phyloP scores from a whole-genome alignment of 257 asterid species.

The Buddleja alternifolia region DNA sequence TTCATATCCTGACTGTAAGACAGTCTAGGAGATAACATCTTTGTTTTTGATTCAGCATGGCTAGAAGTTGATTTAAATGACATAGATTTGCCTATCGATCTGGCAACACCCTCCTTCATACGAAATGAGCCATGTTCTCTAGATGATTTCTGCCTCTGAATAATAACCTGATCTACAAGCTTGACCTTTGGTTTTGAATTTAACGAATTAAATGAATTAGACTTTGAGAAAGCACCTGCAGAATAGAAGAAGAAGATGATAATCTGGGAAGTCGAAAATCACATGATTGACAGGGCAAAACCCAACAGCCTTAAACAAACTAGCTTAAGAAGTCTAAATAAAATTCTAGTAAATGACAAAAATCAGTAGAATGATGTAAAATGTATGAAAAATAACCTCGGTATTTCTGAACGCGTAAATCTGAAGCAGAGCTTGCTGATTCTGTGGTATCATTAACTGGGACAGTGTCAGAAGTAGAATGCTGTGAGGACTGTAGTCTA shows the following conservation, averaged over 20 bases:
- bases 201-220: conserved; percentile 69
- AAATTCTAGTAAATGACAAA: conserved; percentile 21
- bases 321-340: conserved; percentile 3
- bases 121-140: conserved; percentile 59
- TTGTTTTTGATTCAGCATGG: conserved; percentile 64
- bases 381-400: conserved; percentile 50
- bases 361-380: conserved; percentile 20
- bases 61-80: conserved; percentile 65
- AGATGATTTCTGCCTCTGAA: conserved; percentile 70
- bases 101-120: conserved; percentile 56
- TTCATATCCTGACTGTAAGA: conserved; percentile 54
- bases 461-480: conserved; percentile 42
- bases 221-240: conserved; percentile 78
- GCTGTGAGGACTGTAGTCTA: conserved; percentile 48
- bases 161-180: conserved; percentile 69
- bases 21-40: conserved; percentile 70
- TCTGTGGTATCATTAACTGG: conserved; percentile 47
- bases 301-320: conserved; percentile 13
- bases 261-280: conserved; percentile 13
- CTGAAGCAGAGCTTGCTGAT: conserved; percentile 51
- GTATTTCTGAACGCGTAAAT: conserved; percentile 40
- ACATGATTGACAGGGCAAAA: conserved; percentile 23
- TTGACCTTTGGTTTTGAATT: conserved; percentile 71
- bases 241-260: conserved; percentile 27
- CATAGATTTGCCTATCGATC: conserved; percentile 70